Evolutionary conservation across 139 green algal genomes (phyloP).

Genomic region (Desmodesmus armatus): DNA sequence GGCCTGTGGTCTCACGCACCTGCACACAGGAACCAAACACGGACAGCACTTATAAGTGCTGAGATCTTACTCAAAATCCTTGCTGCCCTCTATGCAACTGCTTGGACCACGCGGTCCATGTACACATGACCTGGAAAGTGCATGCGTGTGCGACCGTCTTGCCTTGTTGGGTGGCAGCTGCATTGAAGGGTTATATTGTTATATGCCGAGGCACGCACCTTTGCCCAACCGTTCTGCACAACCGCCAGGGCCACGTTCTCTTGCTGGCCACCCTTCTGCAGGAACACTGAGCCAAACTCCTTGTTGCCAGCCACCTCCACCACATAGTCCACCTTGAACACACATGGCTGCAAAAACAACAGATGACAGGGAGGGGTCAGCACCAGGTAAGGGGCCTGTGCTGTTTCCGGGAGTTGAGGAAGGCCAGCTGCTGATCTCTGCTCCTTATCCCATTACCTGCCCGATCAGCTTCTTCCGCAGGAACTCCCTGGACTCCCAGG

Average conservation of each 20-base stretch:
- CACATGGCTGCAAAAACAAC: conserved; percentile 61
- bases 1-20: conserved; percentile 65
- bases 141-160: no score
- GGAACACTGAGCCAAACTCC: conserved; percentile 95
- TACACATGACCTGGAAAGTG: no score
- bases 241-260: conserved; percentile 86
- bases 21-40: conserved; percentile 32
- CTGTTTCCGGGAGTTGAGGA: no score
- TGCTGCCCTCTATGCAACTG: no score
- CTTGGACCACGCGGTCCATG: no score
- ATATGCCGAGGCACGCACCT: conserved; percentile 40
- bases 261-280: conserved; percentile 57
- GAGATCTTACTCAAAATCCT: no score
- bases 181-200: background rate
- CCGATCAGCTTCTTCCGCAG: conserved; percentile 91
- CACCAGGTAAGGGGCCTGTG: background rate
- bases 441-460: conserved; percentile 62
- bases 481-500: conserved; percentile 92
- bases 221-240: conserved; percentile 84
- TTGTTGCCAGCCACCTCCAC: conserved; percentile 83
- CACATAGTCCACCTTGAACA: conserved; percentile 95
- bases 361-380: background rate
- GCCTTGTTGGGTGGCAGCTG: background rate
- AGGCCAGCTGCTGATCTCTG: background rate
- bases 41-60: background rate